Evolutionary conservation across 1,284 basidiomycete species (phyloP), one percentile per base, ranked within the genome.

Genomic region (Meira nashicola): DNA sequence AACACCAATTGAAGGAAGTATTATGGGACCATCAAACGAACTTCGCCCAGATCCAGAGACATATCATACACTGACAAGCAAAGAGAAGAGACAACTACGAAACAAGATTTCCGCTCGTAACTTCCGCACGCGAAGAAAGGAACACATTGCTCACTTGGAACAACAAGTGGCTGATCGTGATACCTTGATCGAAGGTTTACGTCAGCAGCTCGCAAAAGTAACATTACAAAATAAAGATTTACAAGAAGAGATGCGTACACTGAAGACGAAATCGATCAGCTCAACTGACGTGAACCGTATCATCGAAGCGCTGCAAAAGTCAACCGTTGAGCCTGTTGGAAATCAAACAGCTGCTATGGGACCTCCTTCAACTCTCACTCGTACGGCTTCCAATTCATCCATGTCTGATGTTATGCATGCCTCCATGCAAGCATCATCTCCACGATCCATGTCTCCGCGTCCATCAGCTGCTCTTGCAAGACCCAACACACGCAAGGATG

Each of bases 51-150:
- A 37, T 41, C 50, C 59, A 0, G 92, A 96, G 70, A 92, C 94
- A 70, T 96, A 96, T 82, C 88, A 90, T 80, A 95, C 92, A 80
- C 89, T 98, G 83, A 86, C 86, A 17, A 89, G 86, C 77, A 97
- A 96, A 81, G 93, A 97, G 81, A 97, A 97, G 81, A 83, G 94
- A 15, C 94, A 97, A 80, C 82, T 97, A 41, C 82, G 94, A 59
- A 97, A 97, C 82, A 97, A 97, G 86, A 93, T 97, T 65, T 89
- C 87, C 68, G 94, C 94, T 1, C 83, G 93, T 61, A 95, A 94
- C 77, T 96, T 97, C 82, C 84, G 94, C 33, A 90, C 92, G 39
- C 83, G 93, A 48, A 84, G 92, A 80, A 96, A 97, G 83, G 92
- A 95, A 80, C 94, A 96, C 79, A 94, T 96, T 65, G 84, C 87